Base-by-base conservation (phyloP, 2,329 filamentous ascomycete genomes). In the Thermoascus crustaceus region DNA sequence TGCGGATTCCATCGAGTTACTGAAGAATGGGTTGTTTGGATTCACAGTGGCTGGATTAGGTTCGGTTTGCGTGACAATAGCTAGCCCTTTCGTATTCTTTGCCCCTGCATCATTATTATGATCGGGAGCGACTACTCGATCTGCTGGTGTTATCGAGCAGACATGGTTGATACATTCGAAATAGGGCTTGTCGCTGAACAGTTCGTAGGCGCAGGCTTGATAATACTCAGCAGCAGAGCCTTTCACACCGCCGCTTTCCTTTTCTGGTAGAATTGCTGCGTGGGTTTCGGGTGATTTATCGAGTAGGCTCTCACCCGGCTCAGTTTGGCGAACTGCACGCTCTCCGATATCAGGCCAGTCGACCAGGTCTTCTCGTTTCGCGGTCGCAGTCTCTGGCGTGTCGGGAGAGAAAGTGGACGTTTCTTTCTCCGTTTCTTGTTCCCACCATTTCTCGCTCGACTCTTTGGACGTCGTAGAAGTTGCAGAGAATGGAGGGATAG, bases 141-240 rank as follows among this genome's bases (percentile, higher is more conserved):
- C 43, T 8, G 44, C 42, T 2, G 54, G 50, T 1, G 58, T 61
- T 11, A 62, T 51, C 0, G 58, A 61, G 34, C 63, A 67, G 11
- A 59, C 47, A 42, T 68, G 66, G 32, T 65, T 62, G 9, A 56
- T 35, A 33, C 65, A 67, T 39, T 67, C 59, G 31, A 67, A 67
- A 40, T 60, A 68, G 0, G 60, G 58, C 5, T 46, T 53, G 11
- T 53, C 50, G 32, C 55, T 64, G 34, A 64, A 55, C n/a, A 63
- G 42, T 29, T 68, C 64, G 40, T 67, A 58, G 1, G 63, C 58
- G 42, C 63, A 64, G 4, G 64, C 66, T 45, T 67, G 64, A 33
- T 60, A 65, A 38, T 66, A 65, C 37, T 66, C 62, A 2, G 61
- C 60, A 1, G 60, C 60, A 16, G 49, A 42, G 3, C 61, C 61